Conservation (phyloP, 805 yeast species). For the Candida manassasensis region DNA sequence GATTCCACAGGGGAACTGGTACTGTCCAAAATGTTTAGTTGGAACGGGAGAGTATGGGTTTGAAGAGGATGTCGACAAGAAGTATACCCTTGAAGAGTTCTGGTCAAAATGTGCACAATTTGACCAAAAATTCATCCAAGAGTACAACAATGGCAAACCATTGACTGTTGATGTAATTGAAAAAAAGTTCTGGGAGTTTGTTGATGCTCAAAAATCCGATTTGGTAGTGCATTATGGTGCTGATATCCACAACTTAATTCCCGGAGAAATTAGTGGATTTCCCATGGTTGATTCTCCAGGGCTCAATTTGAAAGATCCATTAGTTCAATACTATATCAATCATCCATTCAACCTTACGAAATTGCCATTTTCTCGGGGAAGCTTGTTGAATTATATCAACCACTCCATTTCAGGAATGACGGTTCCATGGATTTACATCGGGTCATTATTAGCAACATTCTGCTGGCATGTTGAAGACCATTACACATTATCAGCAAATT, state of each 20-base stretch:
- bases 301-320: constrained; percentile 13
- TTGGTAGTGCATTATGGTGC: constrained; percentile 78
- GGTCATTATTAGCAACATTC: constrained; percentile 83
- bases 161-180: constrained; percentile 47
- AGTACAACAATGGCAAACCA: constrained; percentile 27
- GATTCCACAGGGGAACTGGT: constrained; percentile 66
- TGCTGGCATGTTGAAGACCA: constrained; percentile 98
- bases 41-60: constrained; percentile 90
- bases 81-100: constrained; percentile 59
- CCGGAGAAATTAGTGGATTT: constrained; percentile 72
- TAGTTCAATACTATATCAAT: constrained; percentile 32
- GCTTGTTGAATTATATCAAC: constrained; percentile 61
- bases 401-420: constrained; percentile 88
- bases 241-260: constrained; percentile 64
- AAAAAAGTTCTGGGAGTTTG: constrained; percentile 59
- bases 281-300: constrained; percentile 44
- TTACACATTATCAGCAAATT: constrained; percentile 84
- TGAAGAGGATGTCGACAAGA: constrained; percentile 53
- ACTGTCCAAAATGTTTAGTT: constrained; percentile 75
- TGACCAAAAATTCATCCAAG: constrained; percentile 35
- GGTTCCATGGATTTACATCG: constrained; percentile 90
- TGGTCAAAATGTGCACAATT: constrained; percentile 50
- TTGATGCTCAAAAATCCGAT: constrained; percentile 35
- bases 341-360: constrained; percentile 77
- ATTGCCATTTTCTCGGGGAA: constrained; percentile 65